phyloP scores from a whole-genome alignment of 805 yeast species.

The Lipomyces chichibuensis region DNA sequence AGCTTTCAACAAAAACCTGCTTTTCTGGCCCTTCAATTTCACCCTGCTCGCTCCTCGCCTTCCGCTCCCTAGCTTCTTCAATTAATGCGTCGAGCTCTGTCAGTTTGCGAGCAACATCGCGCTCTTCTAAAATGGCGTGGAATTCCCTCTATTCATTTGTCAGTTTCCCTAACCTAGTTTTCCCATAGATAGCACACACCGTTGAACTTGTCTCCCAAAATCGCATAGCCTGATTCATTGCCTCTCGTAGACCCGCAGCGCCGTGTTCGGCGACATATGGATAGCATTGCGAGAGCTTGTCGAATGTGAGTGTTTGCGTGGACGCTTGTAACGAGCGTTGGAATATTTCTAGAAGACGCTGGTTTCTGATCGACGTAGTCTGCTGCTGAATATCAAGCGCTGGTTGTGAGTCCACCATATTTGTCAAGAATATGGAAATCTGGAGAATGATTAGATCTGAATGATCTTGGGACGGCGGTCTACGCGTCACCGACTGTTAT shows the following conservation, averaged over 20 bases:
- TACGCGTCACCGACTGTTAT: no score
- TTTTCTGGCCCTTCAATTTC: slow-evolving; percentile 14
- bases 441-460: neutral
- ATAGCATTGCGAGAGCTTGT: slow-evolving; percentile 57
- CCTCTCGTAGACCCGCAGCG: slow-evolving; percentile 54
- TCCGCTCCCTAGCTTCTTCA: slow-evolving; percentile 43
- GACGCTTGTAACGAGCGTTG: slow-evolving; percentile 59
- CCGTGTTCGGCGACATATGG: slow-evolving; percentile 55
- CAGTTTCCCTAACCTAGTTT: neutral
- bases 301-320: slow-evolving; percentile 54
- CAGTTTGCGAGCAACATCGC: slow-evolving; percentile 46
- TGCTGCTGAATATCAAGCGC: neutral
- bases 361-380: slow-evolving; percentile 49
- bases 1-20: slow-evolving; percentile 38
- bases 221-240: slow-evolving; percentile 55
- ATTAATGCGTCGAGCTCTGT: slow-evolving; percentile 49
- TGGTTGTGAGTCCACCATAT: neutral
- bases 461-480: no score
- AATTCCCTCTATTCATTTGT: slow-evolving; percentile 55
- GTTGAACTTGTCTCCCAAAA: slow-evolving; percentile 54
- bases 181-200: slow-evolving; percentile 11
- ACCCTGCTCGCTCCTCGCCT: slow-evolving; percentile 29
- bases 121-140: slow-evolving; percentile 56
- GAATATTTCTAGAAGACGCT: slow-evolving; percentile 55
- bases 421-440: neutral